These are phyloP conservation scores for Apophysomyces sp. DNA, from an alignment of 371 early-diverging fungal genomes.

Conservation along the genomic window DNA sequence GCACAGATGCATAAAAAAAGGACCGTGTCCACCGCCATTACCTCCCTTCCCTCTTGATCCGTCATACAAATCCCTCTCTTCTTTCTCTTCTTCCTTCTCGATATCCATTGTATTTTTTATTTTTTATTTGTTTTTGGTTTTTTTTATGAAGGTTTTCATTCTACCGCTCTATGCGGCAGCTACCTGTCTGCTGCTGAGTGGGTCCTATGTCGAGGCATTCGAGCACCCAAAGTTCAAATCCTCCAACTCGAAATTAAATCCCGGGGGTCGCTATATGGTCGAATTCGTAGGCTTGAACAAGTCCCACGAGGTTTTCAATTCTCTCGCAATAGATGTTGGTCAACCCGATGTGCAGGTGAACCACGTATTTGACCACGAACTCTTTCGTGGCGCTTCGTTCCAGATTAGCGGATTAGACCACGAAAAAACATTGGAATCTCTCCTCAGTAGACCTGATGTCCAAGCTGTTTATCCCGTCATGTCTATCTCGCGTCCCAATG, in stretches of 20 bases:
- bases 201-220: neutral
- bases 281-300: conserved; percentile 16
- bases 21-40: neutral
- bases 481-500: conserved; percentile 1
- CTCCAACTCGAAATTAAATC: neutral
- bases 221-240: neutral
- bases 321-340: conserved; percentile 20
- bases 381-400: conserved; percentile 42
- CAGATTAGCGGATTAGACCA: conserved; percentile 16
- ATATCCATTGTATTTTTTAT: neutral
- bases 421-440: neutral
- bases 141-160: neutral
- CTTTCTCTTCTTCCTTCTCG: neutral
- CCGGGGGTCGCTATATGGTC: conserved; percentile 31
- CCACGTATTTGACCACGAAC: conserved; percentile 29
- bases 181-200: neutral
- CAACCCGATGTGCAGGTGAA: conserved; percentile 22
- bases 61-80: neutral
- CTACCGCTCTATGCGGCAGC: neutral
- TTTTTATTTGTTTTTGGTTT: neutral
- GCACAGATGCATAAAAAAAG: neutral
- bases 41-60: neutral
- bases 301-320: conserved; percentile 14
- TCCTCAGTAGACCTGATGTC: conserved; percentile 6
- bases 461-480: neutral